Conservation (phyloP, 106 monocot genomes). For the Iris macrosiphon region DNA sequence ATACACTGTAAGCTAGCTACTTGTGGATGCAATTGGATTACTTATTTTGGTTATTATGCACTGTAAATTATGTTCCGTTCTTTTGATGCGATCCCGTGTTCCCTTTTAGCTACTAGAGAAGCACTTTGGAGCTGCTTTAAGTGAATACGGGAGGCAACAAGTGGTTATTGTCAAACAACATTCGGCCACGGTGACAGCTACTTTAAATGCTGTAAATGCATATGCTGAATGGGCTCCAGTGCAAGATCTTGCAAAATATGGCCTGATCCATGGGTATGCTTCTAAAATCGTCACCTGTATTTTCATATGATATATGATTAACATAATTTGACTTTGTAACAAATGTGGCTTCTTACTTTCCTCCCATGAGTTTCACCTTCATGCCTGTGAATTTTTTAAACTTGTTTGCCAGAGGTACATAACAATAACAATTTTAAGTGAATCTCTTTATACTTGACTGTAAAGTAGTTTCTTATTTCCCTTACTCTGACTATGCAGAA, state of each 20-base stretch:
- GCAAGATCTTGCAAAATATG: conserved; percentile 76
- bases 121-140: conserved; percentile 79
- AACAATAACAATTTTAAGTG: too few relatives aligned
- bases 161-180: conserved; percentile 62
- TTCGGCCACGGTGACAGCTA: conserved; percentile 64
- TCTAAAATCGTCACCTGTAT: background rate
- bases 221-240: conserved; percentile 99
- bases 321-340: conserved; percentile 15
- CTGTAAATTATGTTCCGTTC: background rate
- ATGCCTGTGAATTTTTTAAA: conserved; percentile 96
- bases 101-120: conserved; percentile 74
- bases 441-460: too few relatives aligned
- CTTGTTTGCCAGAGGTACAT: conserved; percentile 80
- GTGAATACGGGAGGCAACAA: conserved; percentile 55
- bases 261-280: conserved; percentile 83
- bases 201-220: conserved; percentile 88
- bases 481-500: conserved; percentile 40
- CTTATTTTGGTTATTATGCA: background rate
- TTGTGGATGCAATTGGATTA: too few relatives aligned
- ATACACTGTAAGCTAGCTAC: conserved; percentile 70
- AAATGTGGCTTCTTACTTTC: conserved; percentile 89
- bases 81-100: too few relatives aligned
- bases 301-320: background rate
- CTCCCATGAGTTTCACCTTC: conserved; percentile 84
- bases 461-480: conserved; percentile 3